These are phyloP conservation scores for Nemania diffusa DNA, from an alignment of 2,329 filamentous ascomycete species.

Conservation along the genomic window DNA sequence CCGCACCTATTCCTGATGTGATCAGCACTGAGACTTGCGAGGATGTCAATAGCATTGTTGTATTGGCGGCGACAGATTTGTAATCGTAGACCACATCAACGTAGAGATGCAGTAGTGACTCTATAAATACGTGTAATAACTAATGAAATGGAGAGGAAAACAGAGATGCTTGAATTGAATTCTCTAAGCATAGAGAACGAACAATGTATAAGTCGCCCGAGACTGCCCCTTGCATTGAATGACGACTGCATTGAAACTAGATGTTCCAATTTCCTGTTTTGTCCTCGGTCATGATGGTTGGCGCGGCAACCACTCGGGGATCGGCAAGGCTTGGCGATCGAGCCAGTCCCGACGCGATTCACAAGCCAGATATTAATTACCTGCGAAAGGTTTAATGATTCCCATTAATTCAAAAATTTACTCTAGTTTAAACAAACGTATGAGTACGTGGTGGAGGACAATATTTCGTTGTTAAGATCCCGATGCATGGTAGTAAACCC, in stretches of 20 bases:
- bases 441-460: too few species aligned
- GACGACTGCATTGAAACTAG: conserved; percentile 15
- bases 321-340: conserved; percentile 19
- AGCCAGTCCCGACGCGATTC: background rate
- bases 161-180: background rate
- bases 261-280: conserved; percentile 40
- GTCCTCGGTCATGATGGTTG: conserved; percentile 22
- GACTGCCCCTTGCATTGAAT: conserved; percentile 6
- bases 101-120: background rate
- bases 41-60: conserved; percentile 69
- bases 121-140: conserved; percentile 16
- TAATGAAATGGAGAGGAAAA: background rate
- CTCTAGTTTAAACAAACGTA: too few species aligned
- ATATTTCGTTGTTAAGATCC: too few species aligned
- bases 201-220: background rate
- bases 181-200: background rate
- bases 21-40: conserved; percentile 76
- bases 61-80: background rate
- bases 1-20: conserved; percentile 69
- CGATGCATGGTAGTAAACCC: too few species aligned
- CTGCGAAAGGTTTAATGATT: too few species aligned
- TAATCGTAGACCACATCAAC: background rate
- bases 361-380: background rate
- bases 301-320: conserved; percentile 13
- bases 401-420: too few species aligned